A percentile compares a stretch with the other conserved stretches of the same genome.
phyloP scores from a whole-genome alignment of 768 basidiomycete species.

The Tricholoma bakamatsutake region DNA sequence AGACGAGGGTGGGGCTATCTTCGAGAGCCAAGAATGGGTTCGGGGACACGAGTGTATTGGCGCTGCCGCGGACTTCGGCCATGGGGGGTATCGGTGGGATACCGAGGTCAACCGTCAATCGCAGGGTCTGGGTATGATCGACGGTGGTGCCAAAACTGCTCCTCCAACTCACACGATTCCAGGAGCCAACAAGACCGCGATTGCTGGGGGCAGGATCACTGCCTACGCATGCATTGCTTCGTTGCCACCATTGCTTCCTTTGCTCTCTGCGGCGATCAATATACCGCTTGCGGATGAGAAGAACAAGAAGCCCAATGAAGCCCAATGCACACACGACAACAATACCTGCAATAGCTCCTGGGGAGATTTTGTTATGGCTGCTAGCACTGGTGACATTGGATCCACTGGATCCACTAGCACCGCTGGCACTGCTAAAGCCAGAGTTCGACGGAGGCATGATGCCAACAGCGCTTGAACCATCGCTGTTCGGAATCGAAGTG shows the following conservation, averaged over 20 bases:
- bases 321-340: constrained; percentile 27
- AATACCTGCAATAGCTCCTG: constrained; percentile 37
- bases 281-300: constrained; percentile 42
- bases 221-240: constrained; percentile 12
- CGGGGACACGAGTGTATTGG: constrained; percentile 2
- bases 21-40: constrained; percentile 9
- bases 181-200: constrained; percentile 11
- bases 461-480: constrained; percentile 3
- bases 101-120: constrained; percentile 15
- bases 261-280: constrained; percentile 36
- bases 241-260: constrained; percentile 42
- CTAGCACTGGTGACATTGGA: background rate
- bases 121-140: constrained; percentile 34
- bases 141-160: constrained; percentile 66
- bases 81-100: constrained; percentile 44
- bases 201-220: constrained; percentile 11
- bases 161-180: constrained; percentile 24
- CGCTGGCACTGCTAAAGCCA: background rate
- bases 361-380: background rate
- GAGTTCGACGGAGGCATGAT: background rate
- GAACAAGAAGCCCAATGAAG: constrained; percentile 29
- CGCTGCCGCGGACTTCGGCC: constrained; percentile 43
- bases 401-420: constrained; percentile 5
- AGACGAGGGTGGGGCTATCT: constrained; percentile 25
- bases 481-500: background rate